Evolutionary conservation across 148 eudicot species (phyloP).

Genomic region (Heliamphora exappendiculata): DNA sequence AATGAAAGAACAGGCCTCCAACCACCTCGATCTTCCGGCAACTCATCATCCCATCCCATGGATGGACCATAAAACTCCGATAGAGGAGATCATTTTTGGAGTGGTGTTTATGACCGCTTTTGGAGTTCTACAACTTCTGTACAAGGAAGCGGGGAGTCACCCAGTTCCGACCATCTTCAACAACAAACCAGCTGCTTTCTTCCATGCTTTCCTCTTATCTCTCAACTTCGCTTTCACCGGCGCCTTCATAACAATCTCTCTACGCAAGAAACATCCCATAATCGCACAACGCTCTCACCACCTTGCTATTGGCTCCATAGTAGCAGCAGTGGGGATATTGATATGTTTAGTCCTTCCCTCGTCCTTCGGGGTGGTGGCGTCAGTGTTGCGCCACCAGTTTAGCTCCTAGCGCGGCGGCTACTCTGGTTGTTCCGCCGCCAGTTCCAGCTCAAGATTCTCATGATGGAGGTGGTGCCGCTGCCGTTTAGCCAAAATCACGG

Average conservation of each 20-base stretch:
- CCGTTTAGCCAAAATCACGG: no score
- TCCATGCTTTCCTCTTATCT: slow-evolving; percentile 3
- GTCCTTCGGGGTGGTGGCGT: not conserved
- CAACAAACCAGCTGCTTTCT: slow-evolving; percentile 7
- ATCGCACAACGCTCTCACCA: not conserved
- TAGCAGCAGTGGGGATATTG: not conserved
- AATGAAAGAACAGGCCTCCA: no score
- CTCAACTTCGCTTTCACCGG: not conserved
- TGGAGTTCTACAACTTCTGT: not conserved
- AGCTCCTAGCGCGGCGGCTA: not conserved
- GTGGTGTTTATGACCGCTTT: not conserved
- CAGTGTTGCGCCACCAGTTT: not conserved
- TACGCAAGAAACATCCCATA: not conserved
- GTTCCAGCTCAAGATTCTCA: not conserved
- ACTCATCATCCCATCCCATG: no score
- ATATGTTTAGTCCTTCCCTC: not conserved
- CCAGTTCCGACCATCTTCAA: slow-evolving; percentile 7
- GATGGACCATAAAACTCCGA: no score
- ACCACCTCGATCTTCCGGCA: no score
- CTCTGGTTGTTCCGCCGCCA: not conserved
- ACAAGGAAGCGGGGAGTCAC: not conserved
- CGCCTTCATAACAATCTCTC: not conserved
- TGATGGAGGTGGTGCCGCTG: no score
- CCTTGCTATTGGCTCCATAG: not conserved
- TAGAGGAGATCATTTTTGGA: not conserved